These are phyloP conservation scores for Chrysosporium keratinophilum DNA, from an alignment of 2,329 filamentous ascomycete species.

Conservation along the genomic window DNA sequence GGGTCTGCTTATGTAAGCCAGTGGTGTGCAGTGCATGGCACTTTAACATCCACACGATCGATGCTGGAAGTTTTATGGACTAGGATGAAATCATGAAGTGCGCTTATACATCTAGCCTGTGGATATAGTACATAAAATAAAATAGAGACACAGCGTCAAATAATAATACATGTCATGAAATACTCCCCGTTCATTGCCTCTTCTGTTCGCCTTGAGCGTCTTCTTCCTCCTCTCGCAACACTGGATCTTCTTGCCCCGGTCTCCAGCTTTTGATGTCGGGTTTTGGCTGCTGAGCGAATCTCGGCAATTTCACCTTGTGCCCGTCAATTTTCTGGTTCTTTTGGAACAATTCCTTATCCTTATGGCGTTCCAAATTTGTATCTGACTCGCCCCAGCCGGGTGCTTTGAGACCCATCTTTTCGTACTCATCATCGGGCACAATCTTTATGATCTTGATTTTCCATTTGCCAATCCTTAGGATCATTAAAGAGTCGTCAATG, in stretches of 20 bases:
- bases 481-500: constrained; percentile 42
- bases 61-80: too few relatives aligned
- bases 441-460: constrained; percentile 49
- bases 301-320: constrained; percentile 11
- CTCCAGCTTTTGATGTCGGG: constrained; percentile 1
- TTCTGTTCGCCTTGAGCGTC: not conserved
- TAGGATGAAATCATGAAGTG: not conserved
- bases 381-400: constrained; percentile 42
- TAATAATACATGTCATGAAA: constrained; percentile 1
- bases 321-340: constrained; percentile 8
- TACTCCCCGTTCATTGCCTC: not conserved
- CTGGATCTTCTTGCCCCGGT: not conserved
- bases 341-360: constrained; percentile 14
- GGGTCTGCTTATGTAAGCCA: not conserved
- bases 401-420: constrained; percentile 35
- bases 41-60: not conserved
- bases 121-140: not conserved
- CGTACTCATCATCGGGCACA: constrained; percentile 45
- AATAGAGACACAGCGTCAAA: not conserved
- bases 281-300: not conserved
- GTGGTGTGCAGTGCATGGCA: not conserved
- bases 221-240: not conserved
- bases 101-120: not conserved
- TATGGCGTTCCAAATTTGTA: constrained; percentile 12
- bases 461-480: constrained; percentile 51